Conservation (phyloP, 768 basidiomycete genomes). For the Sutorius australiensis region DNA sequence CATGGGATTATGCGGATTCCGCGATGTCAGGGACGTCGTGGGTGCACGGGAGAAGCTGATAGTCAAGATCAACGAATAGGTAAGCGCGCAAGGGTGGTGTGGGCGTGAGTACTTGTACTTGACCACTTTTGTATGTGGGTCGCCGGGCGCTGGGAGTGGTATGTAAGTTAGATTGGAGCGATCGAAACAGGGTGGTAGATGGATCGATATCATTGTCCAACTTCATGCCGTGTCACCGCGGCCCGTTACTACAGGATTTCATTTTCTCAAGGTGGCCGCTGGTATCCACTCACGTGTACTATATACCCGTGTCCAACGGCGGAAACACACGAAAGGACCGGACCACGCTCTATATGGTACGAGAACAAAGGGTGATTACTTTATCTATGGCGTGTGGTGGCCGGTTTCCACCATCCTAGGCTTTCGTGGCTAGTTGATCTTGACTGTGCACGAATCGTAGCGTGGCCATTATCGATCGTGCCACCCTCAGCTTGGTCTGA, state of each 20-base stretch:
- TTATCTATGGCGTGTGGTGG: too few species aligned
- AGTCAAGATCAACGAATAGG: constrained; percentile 19
- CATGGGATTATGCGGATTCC: constrained; percentile 41
- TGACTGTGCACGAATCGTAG: neutral
- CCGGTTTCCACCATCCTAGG: too few species aligned
- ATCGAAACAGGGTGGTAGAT: too few species aligned
- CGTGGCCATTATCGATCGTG: neutral
- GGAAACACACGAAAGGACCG: too few species aligned
- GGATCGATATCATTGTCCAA: neutral
- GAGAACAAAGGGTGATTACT: too few species aligned
- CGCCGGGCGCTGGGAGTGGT: too few species aligned
- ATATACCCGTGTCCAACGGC: too few species aligned
- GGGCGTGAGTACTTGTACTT: neutral
- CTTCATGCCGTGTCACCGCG: neutral
- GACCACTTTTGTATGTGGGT: neutral
- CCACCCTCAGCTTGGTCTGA: neutral
- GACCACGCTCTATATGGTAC: too few species aligned
- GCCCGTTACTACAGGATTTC: neutral
- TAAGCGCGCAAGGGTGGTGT: neutral
- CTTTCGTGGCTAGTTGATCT: too few species aligned
- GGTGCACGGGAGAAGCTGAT: constrained; percentile 36
- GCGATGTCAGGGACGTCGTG: constrained; percentile 35
- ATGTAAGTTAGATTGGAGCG: too few species aligned
- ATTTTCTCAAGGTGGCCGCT: neutral
- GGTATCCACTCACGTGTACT: neutral